Evolutionary conservation across 2,329 filamentous ascomycete species (phyloP).

Genomic region (Fusarium denticulatum): DNA sequence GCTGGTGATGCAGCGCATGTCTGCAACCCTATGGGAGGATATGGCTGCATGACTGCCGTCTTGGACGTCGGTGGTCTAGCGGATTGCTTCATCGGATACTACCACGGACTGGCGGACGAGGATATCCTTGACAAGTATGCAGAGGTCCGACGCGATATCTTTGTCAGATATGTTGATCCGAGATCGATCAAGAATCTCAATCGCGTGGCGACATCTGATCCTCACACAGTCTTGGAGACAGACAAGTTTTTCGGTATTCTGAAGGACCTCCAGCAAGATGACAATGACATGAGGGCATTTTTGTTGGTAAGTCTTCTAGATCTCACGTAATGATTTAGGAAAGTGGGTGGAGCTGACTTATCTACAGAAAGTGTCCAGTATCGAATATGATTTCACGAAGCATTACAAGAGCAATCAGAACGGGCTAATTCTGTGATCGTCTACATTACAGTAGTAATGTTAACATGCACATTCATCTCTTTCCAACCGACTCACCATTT

Average conservation of each 20-base stretch:
- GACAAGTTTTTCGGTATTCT: neutral
- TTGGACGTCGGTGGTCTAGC: slow-evolving; percentile 1
- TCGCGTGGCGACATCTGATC: neutral
- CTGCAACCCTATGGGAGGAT: slow-evolving; percentile 6
- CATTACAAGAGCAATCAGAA: neutral
- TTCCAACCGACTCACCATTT: fast-evolving
- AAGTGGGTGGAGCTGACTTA: fast-evolving
- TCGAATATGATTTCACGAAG: neutral
- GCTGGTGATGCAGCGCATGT: slow-evolving; percentile 2
- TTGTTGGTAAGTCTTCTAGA: neutral
- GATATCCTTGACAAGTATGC: neutral
- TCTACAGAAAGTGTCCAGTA: neutral
- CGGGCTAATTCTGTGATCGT: fast-evolving
- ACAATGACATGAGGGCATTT: neutral
- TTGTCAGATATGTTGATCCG: neutral
- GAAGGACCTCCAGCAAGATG: neutral
- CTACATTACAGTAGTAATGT: fast-evolving
- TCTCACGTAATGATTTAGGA: no score
- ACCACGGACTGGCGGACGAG: neutral
- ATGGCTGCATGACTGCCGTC: slow-evolving; percentile 3
- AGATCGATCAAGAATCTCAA: slow-evolving; percentile 6
- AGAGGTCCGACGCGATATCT: neutral
- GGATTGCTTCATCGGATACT: slow-evolving; percentile 1
- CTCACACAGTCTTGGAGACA: neutral
- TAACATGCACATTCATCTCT: fast-evolving